These are phyloP conservation scores for Zelonia costaricensis DNA, from an alignment of 208 protist species.

Conservation along the genomic window DNA sequence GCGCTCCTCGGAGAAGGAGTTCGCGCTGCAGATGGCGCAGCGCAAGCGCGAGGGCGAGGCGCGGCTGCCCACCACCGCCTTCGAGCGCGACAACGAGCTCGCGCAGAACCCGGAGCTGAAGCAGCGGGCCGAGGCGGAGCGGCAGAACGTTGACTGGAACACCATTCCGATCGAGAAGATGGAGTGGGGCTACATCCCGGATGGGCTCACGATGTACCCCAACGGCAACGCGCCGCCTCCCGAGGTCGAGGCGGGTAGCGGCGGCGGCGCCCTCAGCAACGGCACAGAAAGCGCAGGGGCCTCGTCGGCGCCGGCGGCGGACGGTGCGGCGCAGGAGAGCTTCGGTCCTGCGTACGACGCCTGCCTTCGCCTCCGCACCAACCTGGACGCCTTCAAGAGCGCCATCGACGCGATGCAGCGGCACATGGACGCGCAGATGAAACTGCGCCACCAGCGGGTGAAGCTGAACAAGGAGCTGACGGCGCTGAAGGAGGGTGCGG, in stretches of 20 bases:
- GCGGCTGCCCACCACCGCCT: constrained; percentile 48
- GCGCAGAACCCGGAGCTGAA: not conserved
- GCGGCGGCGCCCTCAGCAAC: not conserved
- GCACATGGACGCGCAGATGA: constrained; percentile 60
- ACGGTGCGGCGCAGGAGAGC: not conserved
- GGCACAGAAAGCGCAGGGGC: no score
- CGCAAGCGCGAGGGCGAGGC: constrained; percentile 62
- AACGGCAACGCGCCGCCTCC: constrained; percentile 27
- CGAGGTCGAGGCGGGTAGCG: not conserved
- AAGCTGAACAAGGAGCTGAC: constrained; percentile 35
- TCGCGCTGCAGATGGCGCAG: constrained; percentile 58
- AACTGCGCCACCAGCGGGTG: constrained; percentile 43
- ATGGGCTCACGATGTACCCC: constrained; percentile 77
- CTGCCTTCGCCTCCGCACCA: constrained; percentile 36
- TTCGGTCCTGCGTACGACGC: constrained; percentile 47
- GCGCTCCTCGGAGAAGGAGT: constrained; percentile 66
- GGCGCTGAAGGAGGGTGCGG: constrained; percentile 3
- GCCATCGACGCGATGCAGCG: constrained; percentile 68
- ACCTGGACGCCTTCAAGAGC: constrained; percentile 74
- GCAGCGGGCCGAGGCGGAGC: constrained; percentile 8
- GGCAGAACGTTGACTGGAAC: constrained; percentile 13
- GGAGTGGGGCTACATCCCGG: constrained; percentile 79
- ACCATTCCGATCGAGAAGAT: constrained; percentile 55
- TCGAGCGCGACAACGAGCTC: constrained; percentile 35
- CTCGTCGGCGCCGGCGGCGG: not conserved